phyloP scores from a whole-genome alignment of 2,329 filamentous ascomycete genomes.

The Fusarium cicatricum region DNA sequence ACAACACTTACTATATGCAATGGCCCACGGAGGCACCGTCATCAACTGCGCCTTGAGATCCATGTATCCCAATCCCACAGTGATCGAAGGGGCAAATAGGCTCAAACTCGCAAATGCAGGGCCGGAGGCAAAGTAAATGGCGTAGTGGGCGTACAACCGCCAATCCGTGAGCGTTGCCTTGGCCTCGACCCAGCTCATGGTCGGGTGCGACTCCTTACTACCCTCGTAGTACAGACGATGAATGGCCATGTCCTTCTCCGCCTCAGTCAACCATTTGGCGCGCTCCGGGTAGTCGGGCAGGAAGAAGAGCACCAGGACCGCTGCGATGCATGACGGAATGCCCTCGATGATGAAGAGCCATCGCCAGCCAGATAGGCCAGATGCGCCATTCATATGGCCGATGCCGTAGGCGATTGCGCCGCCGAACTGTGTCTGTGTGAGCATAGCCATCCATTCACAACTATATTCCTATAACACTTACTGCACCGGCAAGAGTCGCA shows the following conservation, averaged over 20 bases:
- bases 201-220: slow-evolving; percentile 66
- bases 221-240: slow-evolving; percentile 56
- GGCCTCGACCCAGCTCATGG: slow-evolving; percentile 72
- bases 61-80: slow-evolving; percentile 58
- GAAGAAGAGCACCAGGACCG: slow-evolving; percentile 70
- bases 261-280: slow-evolving; percentile 66
- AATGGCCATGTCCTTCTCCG: slow-evolving; percentile 65
- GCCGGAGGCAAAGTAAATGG: slow-evolving; percentile 60
- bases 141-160: slow-evolving; percentile 73
- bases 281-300: slow-evolving; percentile 74
- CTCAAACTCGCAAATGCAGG: slow-evolving; percentile 67
- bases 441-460: not conserved
- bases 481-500: slow-evolving; percentile 73
- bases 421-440: slow-evolving; percentile 57
- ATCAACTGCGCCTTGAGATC: slow-evolving; percentile 69
- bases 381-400: slow-evolving; percentile 72
- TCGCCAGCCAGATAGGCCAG: slow-evolving; percentile 72
- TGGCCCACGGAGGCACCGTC: slow-evolving; percentile 72
- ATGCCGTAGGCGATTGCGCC: slow-evolving; percentile 78
- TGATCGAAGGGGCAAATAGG: slow-evolving; percentile 69
- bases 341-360: slow-evolving; percentile 73
- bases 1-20: slow-evolving; percentile 58
- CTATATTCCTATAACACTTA: slow-evolving; percentile 28
- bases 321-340: slow-evolving; percentile 69
- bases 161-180: slow-evolving; percentile 72